A percentile compares a stretch with the other conserved stretches of the same genome.
Evolutionary conservation across 345 rosid genomes (phyloP).

Genomic region (Adansonia digitata): DNA sequence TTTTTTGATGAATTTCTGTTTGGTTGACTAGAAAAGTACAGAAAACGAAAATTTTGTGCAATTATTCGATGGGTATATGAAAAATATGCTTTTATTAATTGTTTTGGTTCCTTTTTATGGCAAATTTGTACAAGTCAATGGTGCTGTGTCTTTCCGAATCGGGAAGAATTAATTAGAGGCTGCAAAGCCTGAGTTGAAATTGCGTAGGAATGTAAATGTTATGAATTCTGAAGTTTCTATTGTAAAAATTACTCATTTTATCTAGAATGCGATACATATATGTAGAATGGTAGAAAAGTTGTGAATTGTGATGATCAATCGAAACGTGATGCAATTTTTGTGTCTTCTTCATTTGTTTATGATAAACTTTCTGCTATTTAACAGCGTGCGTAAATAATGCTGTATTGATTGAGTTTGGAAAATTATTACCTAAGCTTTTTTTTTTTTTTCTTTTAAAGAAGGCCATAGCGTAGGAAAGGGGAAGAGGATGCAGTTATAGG

Average conservation of each 20-base stretch:
- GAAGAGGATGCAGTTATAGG: no score
- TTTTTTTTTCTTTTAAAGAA: no score
- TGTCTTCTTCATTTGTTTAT: neutral
- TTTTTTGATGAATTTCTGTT: no score
- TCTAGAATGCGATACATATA: neutral
- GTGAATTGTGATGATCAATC: neutral
- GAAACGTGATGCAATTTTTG: neutral
- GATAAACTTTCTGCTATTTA: neutral
- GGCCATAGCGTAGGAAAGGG: no score
- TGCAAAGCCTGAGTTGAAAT: neutral
- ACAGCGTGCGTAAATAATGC: neutral
- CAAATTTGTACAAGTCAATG: no score
- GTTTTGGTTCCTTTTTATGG: no score
- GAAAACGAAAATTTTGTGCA: no score
- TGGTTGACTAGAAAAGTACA: no score
- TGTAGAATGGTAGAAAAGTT: neutral
- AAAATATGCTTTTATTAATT: no score
- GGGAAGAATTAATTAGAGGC: neutral
- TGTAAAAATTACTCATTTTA: neutral
- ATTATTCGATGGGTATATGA: no score
- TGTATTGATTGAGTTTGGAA: neutral
- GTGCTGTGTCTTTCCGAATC: neutral
- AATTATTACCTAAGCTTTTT: neutral
- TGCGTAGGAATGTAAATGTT: no score
- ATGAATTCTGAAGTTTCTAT: neutral